Base-by-base conservation (phyloP, 1,284 basidiomycete genomes). In the Ganoderma multipileum region DNA sequence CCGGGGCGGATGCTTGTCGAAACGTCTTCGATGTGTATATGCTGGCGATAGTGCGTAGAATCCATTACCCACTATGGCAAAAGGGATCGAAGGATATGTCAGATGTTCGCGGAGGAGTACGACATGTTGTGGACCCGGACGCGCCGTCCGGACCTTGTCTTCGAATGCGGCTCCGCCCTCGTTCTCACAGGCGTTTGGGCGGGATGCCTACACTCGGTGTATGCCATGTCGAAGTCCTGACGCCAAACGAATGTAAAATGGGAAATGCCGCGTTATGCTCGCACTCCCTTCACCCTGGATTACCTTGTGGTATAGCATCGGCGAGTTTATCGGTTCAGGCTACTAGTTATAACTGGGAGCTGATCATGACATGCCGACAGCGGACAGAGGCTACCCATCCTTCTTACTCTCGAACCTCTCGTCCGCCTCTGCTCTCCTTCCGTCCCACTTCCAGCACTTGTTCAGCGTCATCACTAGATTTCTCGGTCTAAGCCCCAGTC, bases 21-120 rank as follows among this genome's bases (percentile, higher is more conserved):
- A 5, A n/a, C 36, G 4, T 41, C 14, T 60, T 60, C 36, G 20
- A 58, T 6, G n/a, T 36, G 33, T 38, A 14, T 20, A 7, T 23
- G 14, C 41, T 41, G 39, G 36, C 23, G 58, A 26, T 41, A 60
- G 23, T 28, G 23, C 23, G 58, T 60, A 26, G 38, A 60, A 60
- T 26, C 12, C 1, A 26, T 26, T 39, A 20, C 58, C 16, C 4
- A n/a, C 28, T 42, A 39, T 14, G 58, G 58, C 9, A 38, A 33
- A 16, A 58, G 55, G 5, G 36, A 2, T 12, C 18, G 33, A 8
- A 30, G 18, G 11, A 6, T 8, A 11, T n/a, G 58, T 60, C 58
- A 60, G 58, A 28, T 60, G 58, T 26, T 41, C 58, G n/a, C 58
- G 58, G 58, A 60, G 39, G 23, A 60, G 58, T 42, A 60, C 58